phyloP scores from a whole-genome alignment of 371 early-diverging fungal species.

The Blastocladiella emersonii region DNA sequence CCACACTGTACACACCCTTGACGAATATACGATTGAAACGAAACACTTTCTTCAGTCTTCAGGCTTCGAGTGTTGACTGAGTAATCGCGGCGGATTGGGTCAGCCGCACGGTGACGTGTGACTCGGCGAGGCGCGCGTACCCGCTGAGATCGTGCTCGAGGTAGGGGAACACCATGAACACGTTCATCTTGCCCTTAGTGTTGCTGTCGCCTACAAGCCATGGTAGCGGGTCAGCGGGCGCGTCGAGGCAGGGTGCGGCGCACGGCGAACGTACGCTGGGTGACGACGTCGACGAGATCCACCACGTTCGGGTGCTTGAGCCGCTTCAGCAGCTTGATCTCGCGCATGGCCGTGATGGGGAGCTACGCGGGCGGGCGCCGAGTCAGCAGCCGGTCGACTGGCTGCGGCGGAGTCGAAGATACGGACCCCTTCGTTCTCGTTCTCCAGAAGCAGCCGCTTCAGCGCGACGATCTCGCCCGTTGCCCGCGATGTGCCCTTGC shows the following conservation, averaged over 20 bases:
- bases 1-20: too few species aligned
- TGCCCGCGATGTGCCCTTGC: constrained; percentile 33
- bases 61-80: too few species aligned
- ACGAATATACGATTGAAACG: too few species aligned
- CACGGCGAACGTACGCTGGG: too few species aligned
- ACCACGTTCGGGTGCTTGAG: constrained; percentile 52
- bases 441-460: constrained; percentile 65
- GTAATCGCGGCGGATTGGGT: too few species aligned
- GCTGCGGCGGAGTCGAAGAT: neutral
- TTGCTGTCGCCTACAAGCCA: constrained; percentile 8
- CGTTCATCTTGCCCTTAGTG: neutral
- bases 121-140: neutral
- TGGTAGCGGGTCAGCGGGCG: neutral
- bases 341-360: constrained; percentile 89
- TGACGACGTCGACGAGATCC: too few species aligned
- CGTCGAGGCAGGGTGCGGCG: too few species aligned
- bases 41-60: too few species aligned
- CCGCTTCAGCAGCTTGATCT: constrained; percentile 68
- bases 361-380: constrained; percentile 25
- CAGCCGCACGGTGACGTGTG: too few species aligned
- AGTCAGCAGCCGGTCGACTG: neutral
- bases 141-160: constrained; percentile 90
- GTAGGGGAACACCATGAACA: constrained; percentile 90
- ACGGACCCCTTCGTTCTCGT: constrained; percentile 63
- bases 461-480: constrained; percentile 60